These are phyloP conservation scores for Talaromyces proteolyticus DNA, from an alignment of 495 filamentous ascomycete species.

Conservation along the genomic window DNA sequence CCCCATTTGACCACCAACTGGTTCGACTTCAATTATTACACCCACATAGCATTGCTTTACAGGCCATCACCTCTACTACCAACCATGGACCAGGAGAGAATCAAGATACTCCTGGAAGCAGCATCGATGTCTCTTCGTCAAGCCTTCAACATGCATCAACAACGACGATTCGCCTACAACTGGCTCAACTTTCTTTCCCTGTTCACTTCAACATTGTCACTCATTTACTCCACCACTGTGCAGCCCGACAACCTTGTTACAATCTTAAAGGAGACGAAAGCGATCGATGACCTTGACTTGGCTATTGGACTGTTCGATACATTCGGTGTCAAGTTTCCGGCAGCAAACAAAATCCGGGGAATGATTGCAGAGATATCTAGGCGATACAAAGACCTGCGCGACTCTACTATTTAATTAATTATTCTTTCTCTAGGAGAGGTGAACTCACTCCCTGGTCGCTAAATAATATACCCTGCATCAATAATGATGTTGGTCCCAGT, in stretches of 20 bases:
- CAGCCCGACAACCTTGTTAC: slow-evolving; percentile 17
- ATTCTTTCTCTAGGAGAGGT: no score
- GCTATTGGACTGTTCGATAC: slow-evolving; percentile 24
- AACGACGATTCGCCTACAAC: slow-evolving; percentile 31
- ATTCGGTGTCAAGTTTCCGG: slow-evolving; percentile 25
- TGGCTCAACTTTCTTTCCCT: slow-evolving; percentile 32
- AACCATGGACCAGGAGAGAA: slow-evolving; percentile 15
- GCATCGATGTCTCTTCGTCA: slow-evolving; percentile 30
- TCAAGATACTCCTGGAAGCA: slow-evolving; percentile 26
- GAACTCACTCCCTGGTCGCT: no score
- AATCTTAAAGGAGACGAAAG: slow-evolving; percentile 16
- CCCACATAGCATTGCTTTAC: slow-evolving; percentile 30
- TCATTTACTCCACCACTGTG: slow-evolving; percentile 31
- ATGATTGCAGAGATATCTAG: no score
- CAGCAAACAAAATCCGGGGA: slow-evolving; percentile 23
- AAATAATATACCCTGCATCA: no score
- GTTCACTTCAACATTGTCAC: slow-evolving; percentile 27
- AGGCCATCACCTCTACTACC: slow-evolving; percentile 29
- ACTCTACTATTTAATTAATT: no score
- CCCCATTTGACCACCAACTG: slow-evolving; percentile 32
- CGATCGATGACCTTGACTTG: slow-evolving; percentile 25
- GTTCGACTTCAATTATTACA: slow-evolving; percentile 38
- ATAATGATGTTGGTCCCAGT: not conserved
- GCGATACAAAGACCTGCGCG: no score
- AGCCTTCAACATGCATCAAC: slow-evolving; percentile 26